These are phyloP conservation scores for Terana coerulea DNA, from an alignment of 768 basidiomycete species.

Conservation along the genomic window DNA sequence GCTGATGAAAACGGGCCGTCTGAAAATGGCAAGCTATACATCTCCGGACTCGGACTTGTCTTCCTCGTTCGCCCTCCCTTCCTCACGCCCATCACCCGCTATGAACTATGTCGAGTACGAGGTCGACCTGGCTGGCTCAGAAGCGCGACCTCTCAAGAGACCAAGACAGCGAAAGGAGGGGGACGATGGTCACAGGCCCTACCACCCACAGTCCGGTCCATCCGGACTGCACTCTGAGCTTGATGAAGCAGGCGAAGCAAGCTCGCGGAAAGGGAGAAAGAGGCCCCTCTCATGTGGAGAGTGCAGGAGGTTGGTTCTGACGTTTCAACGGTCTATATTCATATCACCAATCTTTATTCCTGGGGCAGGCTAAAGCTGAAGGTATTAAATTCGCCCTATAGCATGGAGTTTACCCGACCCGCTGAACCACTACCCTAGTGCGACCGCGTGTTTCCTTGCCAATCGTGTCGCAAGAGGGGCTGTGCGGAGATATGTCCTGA, in stretches of 20 bases:
- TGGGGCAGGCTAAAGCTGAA: conserved; percentile 59
- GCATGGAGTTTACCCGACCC: conserved; percentile 28
- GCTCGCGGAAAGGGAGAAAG: conserved; percentile 31
- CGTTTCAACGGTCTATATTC: too few relatives aligned
- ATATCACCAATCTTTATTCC: conserved; percentile 5
- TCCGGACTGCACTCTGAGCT: conserved; percentile 20
- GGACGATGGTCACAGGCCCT: conserved; percentile 17
- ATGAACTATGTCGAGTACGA: conserved; percentile 15
- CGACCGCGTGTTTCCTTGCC: conserved; percentile 62
- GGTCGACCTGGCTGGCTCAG: conserved; percentile 11
- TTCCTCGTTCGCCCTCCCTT: conserved; percentile 8
- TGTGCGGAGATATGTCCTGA: conserved; percentile 20
- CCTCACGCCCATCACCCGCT: conserved; percentile 16
- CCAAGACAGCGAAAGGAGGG: conserved; percentile 16
- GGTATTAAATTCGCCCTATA: conserved; percentile 35
- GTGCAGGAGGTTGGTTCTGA: conserved; percentile 51
- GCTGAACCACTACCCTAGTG: conserved; percentile 49
- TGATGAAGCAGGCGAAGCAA: conserved; percentile 19
- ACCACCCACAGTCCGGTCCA: conserved; percentile 16
- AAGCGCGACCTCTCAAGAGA: conserved; percentile 21
- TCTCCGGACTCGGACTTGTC: conserved; percentile 7
- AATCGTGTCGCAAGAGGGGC: conserved; percentile 37
- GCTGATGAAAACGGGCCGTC: conserved; percentile 3
- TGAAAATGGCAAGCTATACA: conserved; percentile 8
- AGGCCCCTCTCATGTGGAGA: conserved; percentile 62